These are phyloP conservation scores for Fraxinus anomala DNA, from an alignment of 257 asterid species.

Conservation along the genomic window DNA sequence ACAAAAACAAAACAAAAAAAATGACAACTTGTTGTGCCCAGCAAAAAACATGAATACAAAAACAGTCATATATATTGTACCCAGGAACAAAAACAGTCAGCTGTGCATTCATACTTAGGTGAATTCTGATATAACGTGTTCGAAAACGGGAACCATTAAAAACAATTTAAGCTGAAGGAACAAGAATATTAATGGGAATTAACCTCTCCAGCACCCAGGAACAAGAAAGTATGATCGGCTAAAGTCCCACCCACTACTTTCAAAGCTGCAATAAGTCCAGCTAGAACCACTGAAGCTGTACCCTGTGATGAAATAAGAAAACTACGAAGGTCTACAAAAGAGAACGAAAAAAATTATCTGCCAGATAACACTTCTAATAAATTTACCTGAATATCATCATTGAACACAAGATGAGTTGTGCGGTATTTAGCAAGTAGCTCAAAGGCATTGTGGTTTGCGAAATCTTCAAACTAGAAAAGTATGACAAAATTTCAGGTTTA, in stretches of 20 bases:
- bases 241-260: constrained; percentile 68
- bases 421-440: constrained; percentile 80
- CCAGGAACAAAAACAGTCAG: no score
- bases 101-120: no score
- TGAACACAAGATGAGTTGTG: constrained; percentile 83
- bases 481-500: constrained; percentile 11
- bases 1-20: no score
- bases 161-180: no score
- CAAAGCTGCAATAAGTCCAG: constrained; percentile 77
- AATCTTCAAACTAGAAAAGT: constrained; percentile 77
- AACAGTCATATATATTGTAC: no score
- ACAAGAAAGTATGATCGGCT: constrained; percentile 84
- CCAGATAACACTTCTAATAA: background rate
- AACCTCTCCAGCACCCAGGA: constrained; percentile 99
- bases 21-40: background rate
- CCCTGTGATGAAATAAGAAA: constrained; percentile 53
- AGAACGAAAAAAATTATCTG: background rate
- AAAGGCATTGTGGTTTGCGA: constrained; percentile 91
- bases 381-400: constrained; percentile 85
- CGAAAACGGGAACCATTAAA: no score
- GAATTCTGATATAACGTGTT: no score
- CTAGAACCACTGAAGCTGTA: constrained; percentile 87
- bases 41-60: background rate
- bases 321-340: constrained; percentile 1
- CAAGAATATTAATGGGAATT: background rate